These are phyloP conservation scores for Trichosporon coremiiforme DNA, from an alignment of 1,284 basidiomycete genomes.

Conservation along the genomic window DNA sequence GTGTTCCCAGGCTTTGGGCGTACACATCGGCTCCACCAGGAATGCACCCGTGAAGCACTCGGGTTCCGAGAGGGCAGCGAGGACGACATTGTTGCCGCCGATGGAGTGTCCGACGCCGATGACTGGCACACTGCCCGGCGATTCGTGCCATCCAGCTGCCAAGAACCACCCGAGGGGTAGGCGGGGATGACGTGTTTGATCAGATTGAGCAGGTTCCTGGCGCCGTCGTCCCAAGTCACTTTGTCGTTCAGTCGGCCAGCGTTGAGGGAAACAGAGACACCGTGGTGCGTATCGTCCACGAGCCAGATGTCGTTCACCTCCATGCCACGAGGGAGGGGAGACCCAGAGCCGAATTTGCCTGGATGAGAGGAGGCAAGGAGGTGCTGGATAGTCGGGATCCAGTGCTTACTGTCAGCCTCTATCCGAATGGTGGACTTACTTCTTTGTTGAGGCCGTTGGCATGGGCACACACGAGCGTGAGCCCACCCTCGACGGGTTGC, in stretches of 20 bases:
- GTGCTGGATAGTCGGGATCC: conserved; percentile 65
- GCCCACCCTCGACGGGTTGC: conserved; percentile 43
- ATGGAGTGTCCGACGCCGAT: conserved; percentile 73
- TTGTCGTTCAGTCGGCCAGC: conserved; percentile 58
- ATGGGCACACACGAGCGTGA: conserved; percentile 72
- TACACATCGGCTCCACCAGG: conserved; percentile 70
- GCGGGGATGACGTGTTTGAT: conserved; percentile 58
- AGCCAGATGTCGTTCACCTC: conserved; percentile 74
- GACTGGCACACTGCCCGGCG: conserved; percentile 44
- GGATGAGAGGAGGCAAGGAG: conserved; percentile 46
- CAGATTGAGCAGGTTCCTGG: conserved; percentile 54
- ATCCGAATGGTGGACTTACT: background rate
- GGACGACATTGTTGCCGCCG: conserved; percentile 67
- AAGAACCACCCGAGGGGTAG: conserved; percentile 14
- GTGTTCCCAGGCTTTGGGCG: conserved; percentile 1
- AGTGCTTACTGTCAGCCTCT: conserved; percentile 47
- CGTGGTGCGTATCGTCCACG: conserved; percentile 75
- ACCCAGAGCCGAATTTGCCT: conserved; percentile 13
- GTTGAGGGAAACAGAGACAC: conserved; percentile 72
- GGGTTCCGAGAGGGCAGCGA: conserved; percentile 67
- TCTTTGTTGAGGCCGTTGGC: conserved; percentile 74
- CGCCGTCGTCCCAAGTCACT: conserved; percentile 49
- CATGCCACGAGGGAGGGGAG: background rate
- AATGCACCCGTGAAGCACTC: conserved; percentile 71
- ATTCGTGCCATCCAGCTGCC: conserved; percentile 57